A percentile compares a stretch with the other conserved stretches of the same genome.
These are phyloP conservation scores for Coniosporium tulheliwenetii DNA, from an alignment of 2,329 filamentous ascomycete species.

Conservation along the genomic window DNA sequence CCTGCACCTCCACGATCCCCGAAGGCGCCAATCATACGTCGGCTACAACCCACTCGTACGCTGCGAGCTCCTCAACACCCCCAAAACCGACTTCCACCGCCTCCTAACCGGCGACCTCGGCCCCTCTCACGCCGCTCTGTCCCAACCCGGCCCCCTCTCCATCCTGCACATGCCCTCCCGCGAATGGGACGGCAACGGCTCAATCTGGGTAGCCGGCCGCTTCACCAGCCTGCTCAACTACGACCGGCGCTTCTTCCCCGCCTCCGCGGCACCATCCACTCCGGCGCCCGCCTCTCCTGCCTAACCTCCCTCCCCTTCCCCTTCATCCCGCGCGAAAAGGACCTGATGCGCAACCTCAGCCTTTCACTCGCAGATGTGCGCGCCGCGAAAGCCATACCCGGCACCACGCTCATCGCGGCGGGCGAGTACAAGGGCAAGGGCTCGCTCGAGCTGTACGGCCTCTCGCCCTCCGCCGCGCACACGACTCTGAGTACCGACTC, in stretches of 20 bases:
- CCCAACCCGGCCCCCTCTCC: conserved; percentile 66
- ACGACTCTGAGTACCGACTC: conserved; percentile 5
- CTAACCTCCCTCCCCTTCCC: conserved; percentile 55
- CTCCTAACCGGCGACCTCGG: conserved; percentile 39
- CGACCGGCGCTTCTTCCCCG: conserved; percentile 69
- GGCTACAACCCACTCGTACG: conserved; percentile 2
- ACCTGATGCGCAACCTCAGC: conserved; percentile 37
- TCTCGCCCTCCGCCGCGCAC: conserved; percentile 19
- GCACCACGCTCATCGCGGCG: conserved; percentile 61
- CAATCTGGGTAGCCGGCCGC: conserved; percentile 78
- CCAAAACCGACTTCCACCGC: conserved; percentile 12
- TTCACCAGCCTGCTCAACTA: conserved; percentile 84
- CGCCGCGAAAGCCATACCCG: conserved; percentile 35
- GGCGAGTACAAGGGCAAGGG: conserved; percentile 89
- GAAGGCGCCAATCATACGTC: conserved; percentile 21
- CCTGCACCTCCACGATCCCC: conserved; percentile 68
- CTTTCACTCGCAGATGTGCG: conserved; percentile 39
- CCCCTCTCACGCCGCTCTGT: conserved; percentile 38
- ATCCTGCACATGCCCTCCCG: conserved; percentile 61
- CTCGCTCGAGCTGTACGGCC: conserved; percentile 71
- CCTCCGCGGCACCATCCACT: conserved; percentile 65
- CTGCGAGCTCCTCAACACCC: conserved; percentile 15
- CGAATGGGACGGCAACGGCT: conserved; percentile 45
- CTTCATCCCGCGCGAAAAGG: conserved; percentile 46
- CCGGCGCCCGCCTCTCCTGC: conserved; percentile 63